These are phyloP conservation scores for Ceratobasidium sp. DNA, from an alignment of 1,284 basidiomycete species.

Conservation along the genomic window DNA sequence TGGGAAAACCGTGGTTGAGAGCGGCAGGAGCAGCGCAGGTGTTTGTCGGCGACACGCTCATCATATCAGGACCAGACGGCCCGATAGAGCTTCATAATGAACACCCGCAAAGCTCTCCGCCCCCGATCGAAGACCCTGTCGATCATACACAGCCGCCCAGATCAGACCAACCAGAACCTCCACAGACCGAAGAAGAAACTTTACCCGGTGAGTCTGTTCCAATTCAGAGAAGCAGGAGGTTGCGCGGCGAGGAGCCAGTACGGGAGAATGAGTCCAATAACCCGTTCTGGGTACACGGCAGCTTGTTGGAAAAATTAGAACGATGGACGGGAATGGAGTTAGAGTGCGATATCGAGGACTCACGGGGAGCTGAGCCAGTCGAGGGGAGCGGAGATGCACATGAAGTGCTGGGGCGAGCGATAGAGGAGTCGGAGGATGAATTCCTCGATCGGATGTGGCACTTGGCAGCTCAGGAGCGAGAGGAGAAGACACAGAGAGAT, in stretches of 20 bases:
- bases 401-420: neutral
- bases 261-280: neutral
- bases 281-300: neutral
- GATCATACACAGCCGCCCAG: no score
- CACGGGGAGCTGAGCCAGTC: neutral
- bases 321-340: neutral
- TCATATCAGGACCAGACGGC: neutral
- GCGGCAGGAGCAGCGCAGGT: neutral
- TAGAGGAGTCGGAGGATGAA: slow-evolving; percentile 2
- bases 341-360: neutral
- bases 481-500: neutral
- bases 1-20: slow-evolving; percentile 14
- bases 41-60: neutral
- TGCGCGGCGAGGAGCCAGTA: neutral
- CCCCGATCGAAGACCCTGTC: no score
- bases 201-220: neutral
- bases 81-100: neutral
- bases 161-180: neutral
- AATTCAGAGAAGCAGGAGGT: neutral
- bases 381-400: neutral
- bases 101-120: no score
- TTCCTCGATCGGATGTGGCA: slow-evolving; percentile 7
- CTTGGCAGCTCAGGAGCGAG: neutral
- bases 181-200: no score
- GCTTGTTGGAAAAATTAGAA: neutral